These are phyloP conservation scores for Fusarium neocosmosporiellum DNA, from an alignment of 2,329 filamentous ascomycete genomes.

Conservation along the genomic window DNA sequence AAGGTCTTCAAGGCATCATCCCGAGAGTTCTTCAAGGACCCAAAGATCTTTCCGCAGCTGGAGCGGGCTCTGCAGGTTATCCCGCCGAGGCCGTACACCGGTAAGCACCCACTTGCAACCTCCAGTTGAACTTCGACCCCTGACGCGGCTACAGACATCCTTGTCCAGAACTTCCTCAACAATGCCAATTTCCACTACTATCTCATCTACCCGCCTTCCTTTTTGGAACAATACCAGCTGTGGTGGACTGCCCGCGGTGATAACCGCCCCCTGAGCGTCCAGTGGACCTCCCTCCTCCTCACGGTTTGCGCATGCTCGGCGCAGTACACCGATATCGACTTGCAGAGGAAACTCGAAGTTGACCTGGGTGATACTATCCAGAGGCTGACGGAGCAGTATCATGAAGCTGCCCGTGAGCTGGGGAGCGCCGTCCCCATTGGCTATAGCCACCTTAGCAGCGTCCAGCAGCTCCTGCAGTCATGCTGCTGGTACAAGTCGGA, in stretches of 20 bases:
- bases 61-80: constrained; percentile 47
- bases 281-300: constrained; percentile 53
- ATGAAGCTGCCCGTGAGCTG: constrained; percentile 49
- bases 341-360: constrained; percentile 46
- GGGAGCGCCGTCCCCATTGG: constrained; percentile 48
- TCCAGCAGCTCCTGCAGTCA: constrained; percentile 52
- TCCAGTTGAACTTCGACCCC: not conserved
- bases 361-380: constrained; percentile 47
- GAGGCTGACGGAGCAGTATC: constrained; percentile 47
- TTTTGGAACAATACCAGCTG: constrained; percentile 50
- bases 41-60: constrained; percentile 44
- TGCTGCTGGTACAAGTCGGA: constrained; percentile 54
- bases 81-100: constrained; percentile 49
- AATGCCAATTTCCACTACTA: constrained; percentile 55
- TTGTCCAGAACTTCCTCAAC: constrained; percentile 53
- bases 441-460: constrained; percentile 47
- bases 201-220: constrained; percentile 50
- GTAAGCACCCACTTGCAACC: constrained; percentile 36
- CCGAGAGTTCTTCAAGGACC: constrained; percentile 38
- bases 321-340: constrained; percentile 47
- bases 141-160: constrained; percentile 44
- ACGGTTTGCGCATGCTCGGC: constrained; percentile 53
- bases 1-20: constrained; percentile 26
- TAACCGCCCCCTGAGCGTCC: constrained; percentile 47
- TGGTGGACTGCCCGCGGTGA: constrained; percentile 50